A percentile compares a stretch with the other conserved stretches of the same genome.
Evolutionary conservation across 2,329 filamentous ascomycete genomes (phyloP).

Genomic region (Sclerotinia trifoliorum): DNA sequence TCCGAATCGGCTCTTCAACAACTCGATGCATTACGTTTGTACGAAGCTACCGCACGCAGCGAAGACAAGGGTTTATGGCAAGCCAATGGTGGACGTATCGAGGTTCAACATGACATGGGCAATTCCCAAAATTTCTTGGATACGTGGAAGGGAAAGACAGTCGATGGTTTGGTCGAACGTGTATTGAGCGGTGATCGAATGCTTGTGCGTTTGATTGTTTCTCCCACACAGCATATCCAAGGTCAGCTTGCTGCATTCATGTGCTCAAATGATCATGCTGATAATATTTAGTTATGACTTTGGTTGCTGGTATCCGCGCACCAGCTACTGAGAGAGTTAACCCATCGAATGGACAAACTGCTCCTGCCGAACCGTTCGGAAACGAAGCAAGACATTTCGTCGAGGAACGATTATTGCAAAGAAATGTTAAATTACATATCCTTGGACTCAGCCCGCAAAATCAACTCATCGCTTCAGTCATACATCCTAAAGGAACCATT

Average conservation of each 20-base stretch:
- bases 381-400: conserved; percentile 88
- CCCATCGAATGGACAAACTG: conserved; percentile 64
- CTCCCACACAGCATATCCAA: conserved; percentile 74
- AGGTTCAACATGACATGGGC: conserved; percentile 77
- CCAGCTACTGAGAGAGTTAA: conserved; percentile 86
- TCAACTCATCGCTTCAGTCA: conserved; percentile 81
- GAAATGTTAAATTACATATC: conserved; percentile 77
- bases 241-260: conserved; percentile 25
- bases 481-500: conserved; percentile 90
- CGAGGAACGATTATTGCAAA: conserved; percentile 80
- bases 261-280: conserved; percentile 9
- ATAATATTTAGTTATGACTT: conserved; percentile 70
- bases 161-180: conserved; percentile 86
- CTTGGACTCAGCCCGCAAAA: conserved; percentile 87
- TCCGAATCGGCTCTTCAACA: conserved; percentile 69
- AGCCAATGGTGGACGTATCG: conserved; percentile 62
- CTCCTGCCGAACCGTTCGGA: conserved; percentile 84
- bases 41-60: conserved; percentile 75
- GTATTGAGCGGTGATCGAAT: conserved; percentile 89
- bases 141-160: conserved; percentile 77
- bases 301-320: conserved; percentile 84
- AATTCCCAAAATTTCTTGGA: conserved; percentile 74
- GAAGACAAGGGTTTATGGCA: conserved; percentile 82
- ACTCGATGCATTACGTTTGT: conserved; percentile 72
- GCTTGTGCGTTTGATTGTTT: conserved; percentile 76